Conservation (phyloP, 768 basidiomycete genomes). For the Asterophora lycoperdoides region DNA sequence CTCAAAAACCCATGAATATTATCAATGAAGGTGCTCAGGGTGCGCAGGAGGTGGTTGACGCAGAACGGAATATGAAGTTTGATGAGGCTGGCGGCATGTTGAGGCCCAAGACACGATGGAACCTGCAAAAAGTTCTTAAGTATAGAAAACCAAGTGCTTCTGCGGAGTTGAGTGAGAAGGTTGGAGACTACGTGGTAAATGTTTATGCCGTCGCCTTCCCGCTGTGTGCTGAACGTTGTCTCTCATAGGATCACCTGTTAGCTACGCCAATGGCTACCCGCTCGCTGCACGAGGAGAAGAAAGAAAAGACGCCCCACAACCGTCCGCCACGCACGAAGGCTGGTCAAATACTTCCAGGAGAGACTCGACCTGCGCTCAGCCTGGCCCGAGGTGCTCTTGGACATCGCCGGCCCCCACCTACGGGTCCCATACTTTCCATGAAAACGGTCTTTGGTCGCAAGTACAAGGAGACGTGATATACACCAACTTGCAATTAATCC, state of each 20-base stretch:
- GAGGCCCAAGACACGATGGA: conserved; percentile 66
- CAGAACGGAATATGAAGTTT: conserved; percentile 40
- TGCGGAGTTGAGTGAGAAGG: conserved; percentile 49
- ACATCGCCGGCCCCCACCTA: conserved; percentile 21
- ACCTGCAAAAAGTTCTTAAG: conserved; percentile 67
- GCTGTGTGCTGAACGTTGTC: conserved; percentile 2
- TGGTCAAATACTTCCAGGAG: conserved; percentile 57
- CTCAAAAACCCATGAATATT: conserved; percentile 38
- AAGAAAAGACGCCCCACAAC: conserved; percentile 28
- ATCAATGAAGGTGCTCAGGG: conserved; percentile 48
- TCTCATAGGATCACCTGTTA: conserved; percentile 57
- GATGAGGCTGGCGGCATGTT: conserved; percentile 39
- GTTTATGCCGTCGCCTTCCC: neutral
- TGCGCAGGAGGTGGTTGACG: conserved; percentile 42
- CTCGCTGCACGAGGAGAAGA: conserved; percentile 41
- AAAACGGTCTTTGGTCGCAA: conserved; percentile 30
- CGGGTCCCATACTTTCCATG: conserved; percentile 24
- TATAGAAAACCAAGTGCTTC: conserved; percentile 49
- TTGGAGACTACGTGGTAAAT: conserved; percentile 64
- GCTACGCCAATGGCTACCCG: conserved; percentile 57
- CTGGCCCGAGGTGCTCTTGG: conserved; percentile 53
- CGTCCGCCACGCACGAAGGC: conserved; percentile 36
- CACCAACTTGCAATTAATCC: conserved; percentile 4
- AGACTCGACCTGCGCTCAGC: conserved; percentile 49
- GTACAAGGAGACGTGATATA: conserved; percentile 19